Evolutionary conservation across 2,329 filamentous ascomycete species (phyloP), one percentile per base, ranked within the genome.

Genomic region (Plectosphaerella sp.): DNA sequence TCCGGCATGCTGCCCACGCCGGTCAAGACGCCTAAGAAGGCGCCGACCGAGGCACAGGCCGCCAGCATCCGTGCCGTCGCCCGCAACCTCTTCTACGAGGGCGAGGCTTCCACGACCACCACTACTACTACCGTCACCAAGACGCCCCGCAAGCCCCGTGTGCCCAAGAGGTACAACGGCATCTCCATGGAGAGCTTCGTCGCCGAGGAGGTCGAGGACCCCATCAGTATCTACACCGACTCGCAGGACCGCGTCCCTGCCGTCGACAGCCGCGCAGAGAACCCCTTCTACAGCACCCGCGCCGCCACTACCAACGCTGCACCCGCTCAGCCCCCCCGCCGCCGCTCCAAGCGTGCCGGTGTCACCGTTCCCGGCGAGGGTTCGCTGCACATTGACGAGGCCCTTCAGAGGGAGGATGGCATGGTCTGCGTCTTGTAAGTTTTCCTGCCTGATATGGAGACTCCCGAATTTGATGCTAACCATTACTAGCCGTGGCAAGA

Each of bases 401-500:
- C 83, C 14, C 77, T 80, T 4, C 68, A 75, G 33, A 84, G 87
- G 28, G 79, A 85, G 4, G 87, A 93, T 66, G 89, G 89, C 54
- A 78, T 91, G 63, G 74, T 91, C 55, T 90, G 85, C 61, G 79
- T 85, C 12, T 93, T 93, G 88, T 91, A 78, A 79, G 88, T 85
- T 58, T 45, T 24, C 48, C 53, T n/a, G 10, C 41, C n/a, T n/a
- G 5, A 39, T n/a, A 8, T 39, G 10, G 6, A 15, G 41, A 28
- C 56, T 59, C 56, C 59, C 52, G 22, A 43, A 51, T 24, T 7
- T 46, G 15, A 49, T 18, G 18, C 54, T 53, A 48, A 52, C 48
- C 15, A 47, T 47, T 48, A 50, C 20, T 55, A 91, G 88, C 75
- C 89, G 89, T 61, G 89, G 89, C 65, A 90, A 88, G 75, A 89